A percentile compares a stretch with the other conserved stretches of the same genome.
These are phyloP conservation scores for Aleurites moluccanus DNA, from an alignment of 441 rosid genomes.

Conservation along the genomic window DNA sequence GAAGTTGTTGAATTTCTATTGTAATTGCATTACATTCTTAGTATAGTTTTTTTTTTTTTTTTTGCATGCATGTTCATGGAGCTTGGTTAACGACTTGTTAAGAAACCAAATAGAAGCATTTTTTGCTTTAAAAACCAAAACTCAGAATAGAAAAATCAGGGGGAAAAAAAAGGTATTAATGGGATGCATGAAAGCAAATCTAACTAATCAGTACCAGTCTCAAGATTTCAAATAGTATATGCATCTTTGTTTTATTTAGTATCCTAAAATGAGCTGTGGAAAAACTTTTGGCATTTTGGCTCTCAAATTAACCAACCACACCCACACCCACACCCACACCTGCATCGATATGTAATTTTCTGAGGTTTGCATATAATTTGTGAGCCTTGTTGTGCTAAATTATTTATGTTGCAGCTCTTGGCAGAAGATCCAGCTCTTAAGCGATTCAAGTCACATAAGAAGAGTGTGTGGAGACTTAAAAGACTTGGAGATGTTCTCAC, in stretches of 20 bases:
- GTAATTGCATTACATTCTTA: no score
- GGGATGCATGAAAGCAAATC: no score
- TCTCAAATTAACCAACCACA: neutral
- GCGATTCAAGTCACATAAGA: constrained; percentile 75
- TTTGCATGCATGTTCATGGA: no score
- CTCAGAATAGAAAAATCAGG: no score
- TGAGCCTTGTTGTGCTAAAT: neutral
- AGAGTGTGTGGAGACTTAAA: constrained; percentile 51
- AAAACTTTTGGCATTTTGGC: neutral
- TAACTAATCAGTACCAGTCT: neutral
- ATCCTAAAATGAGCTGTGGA: neutral
- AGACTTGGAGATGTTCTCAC: constrained; percentile 81
- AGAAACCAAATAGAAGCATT: no score
- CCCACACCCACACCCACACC: no score
- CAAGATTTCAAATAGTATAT: neutral
- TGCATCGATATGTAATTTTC: neutral
- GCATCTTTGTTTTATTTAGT: no score
- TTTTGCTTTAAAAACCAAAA: no score
- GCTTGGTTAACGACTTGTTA: no score
- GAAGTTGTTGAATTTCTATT: neutral
- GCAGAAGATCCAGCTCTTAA: constrained; percentile 68
- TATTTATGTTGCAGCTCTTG: constrained; percentile 56
- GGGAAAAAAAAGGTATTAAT: no score
- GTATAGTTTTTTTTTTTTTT: no score
- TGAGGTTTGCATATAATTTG: neutral